Conservation (phyloP, 306 rosid genomes). For the Lathyrus oleraceus region DNA sequence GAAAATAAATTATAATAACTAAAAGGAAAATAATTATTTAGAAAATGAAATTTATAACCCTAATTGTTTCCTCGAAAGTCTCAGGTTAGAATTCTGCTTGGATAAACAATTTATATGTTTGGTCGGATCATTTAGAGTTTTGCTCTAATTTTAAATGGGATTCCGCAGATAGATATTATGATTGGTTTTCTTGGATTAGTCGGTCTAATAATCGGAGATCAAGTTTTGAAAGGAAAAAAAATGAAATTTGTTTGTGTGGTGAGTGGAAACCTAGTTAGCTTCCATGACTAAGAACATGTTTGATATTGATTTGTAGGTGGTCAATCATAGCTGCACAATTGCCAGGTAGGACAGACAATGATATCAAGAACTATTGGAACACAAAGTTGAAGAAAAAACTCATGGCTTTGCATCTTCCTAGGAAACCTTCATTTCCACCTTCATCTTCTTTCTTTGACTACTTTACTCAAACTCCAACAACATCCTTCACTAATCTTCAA, state of each 20-base stretch:
- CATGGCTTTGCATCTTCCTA: constrained; percentile 51
- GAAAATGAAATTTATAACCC: too few relatives aligned
- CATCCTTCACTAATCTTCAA: constrained; percentile 42
- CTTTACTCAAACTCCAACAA: constrained; percentile 28
- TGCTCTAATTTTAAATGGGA: too few relatives aligned
- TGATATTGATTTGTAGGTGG: constrained; percentile 58
- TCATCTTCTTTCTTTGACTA: constrained; percentile 36
- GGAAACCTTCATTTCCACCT: constrained; percentile 45
- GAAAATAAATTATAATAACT: too few relatives aligned
- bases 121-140: too few relatives aligned
- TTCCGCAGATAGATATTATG: too few relatives aligned
- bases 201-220: too few relatives aligned
- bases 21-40: neutral
- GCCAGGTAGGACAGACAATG: constrained; percentile 96
- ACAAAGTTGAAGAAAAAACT: constrained; percentile 97
- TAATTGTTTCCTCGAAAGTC: too few relatives aligned
- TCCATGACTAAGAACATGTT: neutral
- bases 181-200: too few relatives aligned
- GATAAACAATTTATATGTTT: too few relatives aligned
- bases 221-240: too few relatives aligned
- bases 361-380: constrained; percentile 98
- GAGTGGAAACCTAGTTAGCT: constrained; percentile 20
- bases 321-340: constrained; percentile 96
- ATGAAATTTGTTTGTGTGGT: neutral
- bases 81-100: too few relatives aligned